phyloP scores from a whole-genome alignment of 352 stramenopile species.

The Pythium aquatile region DNA sequence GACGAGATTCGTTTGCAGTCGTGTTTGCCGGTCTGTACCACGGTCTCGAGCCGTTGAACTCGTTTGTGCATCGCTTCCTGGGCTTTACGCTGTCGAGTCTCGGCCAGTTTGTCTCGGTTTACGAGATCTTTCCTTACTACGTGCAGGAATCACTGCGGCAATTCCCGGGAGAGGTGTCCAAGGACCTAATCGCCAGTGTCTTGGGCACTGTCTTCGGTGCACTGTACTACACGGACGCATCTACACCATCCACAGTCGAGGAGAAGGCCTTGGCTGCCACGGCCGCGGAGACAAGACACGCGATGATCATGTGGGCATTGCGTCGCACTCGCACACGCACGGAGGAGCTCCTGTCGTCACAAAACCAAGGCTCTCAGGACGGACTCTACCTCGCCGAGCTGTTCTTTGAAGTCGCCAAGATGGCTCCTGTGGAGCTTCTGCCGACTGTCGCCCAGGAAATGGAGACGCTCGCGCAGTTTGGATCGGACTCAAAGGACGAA shows the following conservation, averaged over 20 bases:
- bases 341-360: slow-evolving; percentile 26
- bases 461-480: slow-evolving; percentile 36
- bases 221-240: slow-evolving; percentile 30
- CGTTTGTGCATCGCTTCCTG: slow-evolving; percentile 53
- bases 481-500: slow-evolving; percentile 17
- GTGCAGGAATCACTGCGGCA: slow-evolving; percentile 44
- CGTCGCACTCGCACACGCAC: slow-evolving; percentile 41
- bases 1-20: slow-evolving; percentile 44
- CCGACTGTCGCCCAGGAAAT: slow-evolving; percentile 37
- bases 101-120: slow-evolving; percentile 42
- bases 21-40: slow-evolving; percentile 54
- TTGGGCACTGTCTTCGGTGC: slow-evolving; percentile 53
- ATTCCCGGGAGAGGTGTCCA: slow-evolving; percentile 36
- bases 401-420: slow-evolving; percentile 64
- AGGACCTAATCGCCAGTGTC: slow-evolving; percentile 38
- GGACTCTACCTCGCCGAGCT: slow-evolving; percentile 50
- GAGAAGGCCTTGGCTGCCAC: slow-evolving; percentile 11
- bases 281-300: slow-evolving; percentile 19
- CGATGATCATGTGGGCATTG: slow-evolving; percentile 52
- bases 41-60: slow-evolving; percentile 46
- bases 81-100: slow-evolving; percentile 48
- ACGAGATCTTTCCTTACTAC: slow-evolving; percentile 55
- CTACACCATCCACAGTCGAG: slow-evolving; percentile 8
- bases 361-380: background rate
- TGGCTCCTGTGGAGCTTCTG: slow-evolving; percentile 48